Base-by-base conservation (phyloP, 1,139 yeast species). In the Lodderomyces margitis region DNA sequence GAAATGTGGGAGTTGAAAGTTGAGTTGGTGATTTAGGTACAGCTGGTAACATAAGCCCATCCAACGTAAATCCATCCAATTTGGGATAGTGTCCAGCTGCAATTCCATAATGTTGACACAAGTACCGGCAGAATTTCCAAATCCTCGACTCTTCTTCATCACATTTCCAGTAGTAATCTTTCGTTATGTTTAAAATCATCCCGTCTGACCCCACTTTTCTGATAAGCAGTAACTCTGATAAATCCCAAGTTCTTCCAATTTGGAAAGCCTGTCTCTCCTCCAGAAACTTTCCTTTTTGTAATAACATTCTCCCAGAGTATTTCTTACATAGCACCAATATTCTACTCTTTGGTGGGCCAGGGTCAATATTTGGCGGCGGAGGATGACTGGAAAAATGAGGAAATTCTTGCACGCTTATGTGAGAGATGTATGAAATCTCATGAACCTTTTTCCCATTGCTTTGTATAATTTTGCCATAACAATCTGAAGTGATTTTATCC, bases 241-340 rank as follows among this genome's bases (percentile, higher is more conserved):
- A 66, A 49, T 82, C 83, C 98, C 98, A 92, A 4, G 95, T 84
- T 55, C 96, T 77, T 31, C 98, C 98, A 41, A 92, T 87, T 61
- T 91, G 98, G 55, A 86, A 82, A 3, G 81, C 62, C 2, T 86
- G 57, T 43, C 70, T 88, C 46, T 81, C 81, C 9, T 79, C 72
- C 54, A 85, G 86, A 58, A 78, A 88, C 53, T 95, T 82, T 1
- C 95, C 96, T 63, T 92, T 92, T 57, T 89, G 96, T 21, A 92
- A 57, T 43, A 83, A 73, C 34, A 87, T 83, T 20, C 86, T 68
- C 2, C 95, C 94, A 4, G 70, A 57, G 43, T 64, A 61, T 49
- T 69, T 70, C 8, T 62, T 56, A 54, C 77, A 70, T 15, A 73
- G 53, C 5, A 68, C 74, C 40, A 73, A 58, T 14, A 73, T 59